Conservation (phyloP, 495 filamentous ascomycete genomes). For the Aspergillus campestris region DNA sequence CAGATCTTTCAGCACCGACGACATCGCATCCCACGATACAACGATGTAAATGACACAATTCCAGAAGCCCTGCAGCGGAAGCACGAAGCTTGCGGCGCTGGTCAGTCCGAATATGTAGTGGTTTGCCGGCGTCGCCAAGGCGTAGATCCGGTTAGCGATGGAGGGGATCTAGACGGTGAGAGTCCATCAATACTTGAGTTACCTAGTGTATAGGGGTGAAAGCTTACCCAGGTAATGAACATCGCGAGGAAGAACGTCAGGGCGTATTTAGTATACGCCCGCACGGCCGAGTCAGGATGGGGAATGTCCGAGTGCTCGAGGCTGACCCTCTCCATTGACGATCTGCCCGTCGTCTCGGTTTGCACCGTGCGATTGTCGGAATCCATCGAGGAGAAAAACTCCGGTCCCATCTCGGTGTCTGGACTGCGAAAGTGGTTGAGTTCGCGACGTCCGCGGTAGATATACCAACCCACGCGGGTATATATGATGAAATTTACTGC, state of each 20-base stretch:
- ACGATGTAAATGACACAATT: constrained; percentile 63
- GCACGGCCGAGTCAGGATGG: constrained; percentile 26
- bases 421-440: constrained; percentile 22
- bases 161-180: constrained; percentile 44
- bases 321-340: no score
- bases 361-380: no score
- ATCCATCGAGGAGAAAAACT: no score
- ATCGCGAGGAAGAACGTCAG: constrained; percentile 69
- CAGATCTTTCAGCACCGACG: no score
- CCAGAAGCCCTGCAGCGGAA: constrained; percentile 73
- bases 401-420: neutral
- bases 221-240: constrained; percentile 58
- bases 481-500: constrained; percentile 59
- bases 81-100: constrained; percentile 55
- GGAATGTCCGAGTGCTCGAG: neutral
- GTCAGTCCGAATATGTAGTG: constrained; percentile 46
- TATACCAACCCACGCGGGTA: constrained; percentile 47
- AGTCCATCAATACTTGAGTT: no score
- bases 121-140: constrained; percentile 40
- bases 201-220: neutral
- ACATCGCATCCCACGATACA: constrained; percentile 24
- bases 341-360: no score
- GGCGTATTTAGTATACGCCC: constrained; percentile 64
- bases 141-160: constrained; percentile 60
- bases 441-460: constrained; percentile 38